A percentile compares a stretch with the other conserved stretches of the same genome.
Evolutionary conservation across 129 eudicot genomes (phyloP).

Genomic region (Helichrysum umbraculigerum): DNA sequence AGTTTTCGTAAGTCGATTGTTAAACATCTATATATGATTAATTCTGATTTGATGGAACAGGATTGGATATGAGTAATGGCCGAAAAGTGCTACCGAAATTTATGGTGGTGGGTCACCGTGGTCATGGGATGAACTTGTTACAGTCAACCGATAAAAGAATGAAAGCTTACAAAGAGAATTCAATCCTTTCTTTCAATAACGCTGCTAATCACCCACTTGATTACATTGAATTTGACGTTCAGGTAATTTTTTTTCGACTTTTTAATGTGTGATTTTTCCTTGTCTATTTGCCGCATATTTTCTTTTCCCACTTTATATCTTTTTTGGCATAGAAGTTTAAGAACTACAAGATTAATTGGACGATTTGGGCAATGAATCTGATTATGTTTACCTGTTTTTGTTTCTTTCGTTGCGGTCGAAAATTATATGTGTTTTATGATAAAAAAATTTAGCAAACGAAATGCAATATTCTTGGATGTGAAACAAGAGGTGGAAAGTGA

Average conservation of each 20-base stretch:
- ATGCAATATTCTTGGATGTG: slow-evolving; percentile 9
- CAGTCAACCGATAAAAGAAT: slow-evolving; percentile 73
- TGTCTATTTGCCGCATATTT: neutral
- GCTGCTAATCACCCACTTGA: slow-evolving; percentile 66
- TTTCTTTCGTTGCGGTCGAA: neutral
- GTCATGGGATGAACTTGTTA: slow-evolving; percentile 81
- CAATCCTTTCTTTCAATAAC: slow-evolving; percentile 74
- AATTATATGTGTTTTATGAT: neutral
- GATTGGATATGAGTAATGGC: slow-evolving; percentile 37
- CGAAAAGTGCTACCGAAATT: slow-evolving; percentile 52
- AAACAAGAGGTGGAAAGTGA: slow-evolving; percentile 9
- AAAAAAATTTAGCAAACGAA: slow-evolving; percentile 5
- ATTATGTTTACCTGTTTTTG: slow-evolving; percentile 30
- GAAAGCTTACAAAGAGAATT: slow-evolving; percentile 73
- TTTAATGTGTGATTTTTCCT: neutral
- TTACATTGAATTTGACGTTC: slow-evolving; percentile 94
- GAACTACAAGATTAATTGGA: neutral
- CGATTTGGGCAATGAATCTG: neutral
- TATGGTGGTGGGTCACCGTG: slow-evolving; percentile 85
- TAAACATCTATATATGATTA: neutral
- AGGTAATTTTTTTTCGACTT: slow-evolving; percentile 43
- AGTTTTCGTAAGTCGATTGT: too few species aligned
- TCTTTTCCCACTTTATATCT: neutral
- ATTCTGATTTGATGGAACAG: slow-evolving; percentile 27
- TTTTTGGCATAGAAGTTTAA: neutral